phyloP scores from a whole-genome alignment of 345 rosid species.

The Reutealis trisperma region DNA sequence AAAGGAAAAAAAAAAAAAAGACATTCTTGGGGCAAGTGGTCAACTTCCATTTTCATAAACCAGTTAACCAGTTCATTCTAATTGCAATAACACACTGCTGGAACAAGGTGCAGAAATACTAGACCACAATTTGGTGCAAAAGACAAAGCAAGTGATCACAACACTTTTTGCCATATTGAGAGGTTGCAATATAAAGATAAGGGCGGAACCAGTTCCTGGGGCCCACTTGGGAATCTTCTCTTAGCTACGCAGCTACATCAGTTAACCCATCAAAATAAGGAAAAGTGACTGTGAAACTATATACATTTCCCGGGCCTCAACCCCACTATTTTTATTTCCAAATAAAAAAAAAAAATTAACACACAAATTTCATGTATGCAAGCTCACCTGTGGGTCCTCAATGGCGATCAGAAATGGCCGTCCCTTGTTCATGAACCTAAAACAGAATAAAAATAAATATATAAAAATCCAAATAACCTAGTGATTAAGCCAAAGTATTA shows the following conservation, averaged over 20 bases:
- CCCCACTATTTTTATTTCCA: conserved; percentile 8
- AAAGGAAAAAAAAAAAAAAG: conserved; percentile 2
- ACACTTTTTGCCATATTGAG: background rate
- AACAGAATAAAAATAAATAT: conserved; percentile 9
- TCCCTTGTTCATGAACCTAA: conserved; percentile 58
- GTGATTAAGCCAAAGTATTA: background rate
- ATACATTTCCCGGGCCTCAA: background rate
- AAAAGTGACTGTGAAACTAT: conserved; percentile 1
- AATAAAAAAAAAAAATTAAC: background rate
- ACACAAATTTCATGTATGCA: conserved; percentile 5
- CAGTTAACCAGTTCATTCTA: background rate
- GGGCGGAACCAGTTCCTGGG: background rate
- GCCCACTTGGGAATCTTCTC: background rate
- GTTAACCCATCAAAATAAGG: background rate
- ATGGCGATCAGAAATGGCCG: conserved; percentile 82
- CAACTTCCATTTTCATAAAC: conserved; percentile 1
- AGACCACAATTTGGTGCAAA: background rate
- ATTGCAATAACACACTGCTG: background rate
- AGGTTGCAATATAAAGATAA: background rate
- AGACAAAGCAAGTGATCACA: background rate
- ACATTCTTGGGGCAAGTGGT: background rate
- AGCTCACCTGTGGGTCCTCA: conserved; percentile 88
- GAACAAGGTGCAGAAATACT: background rate
- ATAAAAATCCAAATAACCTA: conserved; percentile 12
- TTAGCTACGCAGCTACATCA: background rate